These are phyloP conservation scores for Climacium dendroides DNA, from an alignment of 225 moss, liverwort and hornwort species.

Conservation along the genomic window DNA sequence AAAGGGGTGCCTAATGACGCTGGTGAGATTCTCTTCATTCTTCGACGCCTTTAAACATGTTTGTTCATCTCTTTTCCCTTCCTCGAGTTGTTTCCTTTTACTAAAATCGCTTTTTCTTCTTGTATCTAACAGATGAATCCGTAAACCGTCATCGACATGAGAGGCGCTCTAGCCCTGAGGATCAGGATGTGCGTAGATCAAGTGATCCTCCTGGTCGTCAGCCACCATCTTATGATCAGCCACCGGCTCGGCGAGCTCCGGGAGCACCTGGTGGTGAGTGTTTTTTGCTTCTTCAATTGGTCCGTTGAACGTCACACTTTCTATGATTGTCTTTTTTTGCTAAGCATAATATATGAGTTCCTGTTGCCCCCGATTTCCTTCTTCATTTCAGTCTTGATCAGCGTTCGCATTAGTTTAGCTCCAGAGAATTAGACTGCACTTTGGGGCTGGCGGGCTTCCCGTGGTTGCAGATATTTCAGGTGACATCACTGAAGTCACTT, in stretches of 20 bases:
- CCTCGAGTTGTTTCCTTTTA: background rate
- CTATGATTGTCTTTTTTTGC: background rate
- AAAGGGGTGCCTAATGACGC: constrained; percentile 17
- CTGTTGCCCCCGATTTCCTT: background rate
- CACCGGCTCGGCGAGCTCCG: constrained; percentile 24
- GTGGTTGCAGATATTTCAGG: background rate
- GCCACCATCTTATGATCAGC: constrained; percentile 19
- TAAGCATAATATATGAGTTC: background rate
- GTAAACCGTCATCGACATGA: constrained; percentile 18
- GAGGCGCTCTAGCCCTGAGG: constrained; percentile 32
- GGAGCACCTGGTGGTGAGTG: constrained; percentile 9
- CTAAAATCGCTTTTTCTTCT: background rate
- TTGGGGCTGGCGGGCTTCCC: background rate
- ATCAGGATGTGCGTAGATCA: constrained; percentile 21
- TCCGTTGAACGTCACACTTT: background rate
- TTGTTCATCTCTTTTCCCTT: background rate
- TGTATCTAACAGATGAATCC: constrained; percentile 22
- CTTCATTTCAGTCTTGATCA: background rate
- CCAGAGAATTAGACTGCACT: background rate
- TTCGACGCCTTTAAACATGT: background rate
- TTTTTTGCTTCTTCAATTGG: background rate
- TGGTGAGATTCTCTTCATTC: constrained; percentile 7
- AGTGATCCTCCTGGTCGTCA: constrained; percentile 19
- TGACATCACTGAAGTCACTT: background rate
- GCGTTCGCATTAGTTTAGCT: background rate